Evolutionary conservation across 768 basidiomycete genomes (phyloP), one percentile per base, ranked within the genome.

Genomic region (Tephrocybe sp.): DNA sequence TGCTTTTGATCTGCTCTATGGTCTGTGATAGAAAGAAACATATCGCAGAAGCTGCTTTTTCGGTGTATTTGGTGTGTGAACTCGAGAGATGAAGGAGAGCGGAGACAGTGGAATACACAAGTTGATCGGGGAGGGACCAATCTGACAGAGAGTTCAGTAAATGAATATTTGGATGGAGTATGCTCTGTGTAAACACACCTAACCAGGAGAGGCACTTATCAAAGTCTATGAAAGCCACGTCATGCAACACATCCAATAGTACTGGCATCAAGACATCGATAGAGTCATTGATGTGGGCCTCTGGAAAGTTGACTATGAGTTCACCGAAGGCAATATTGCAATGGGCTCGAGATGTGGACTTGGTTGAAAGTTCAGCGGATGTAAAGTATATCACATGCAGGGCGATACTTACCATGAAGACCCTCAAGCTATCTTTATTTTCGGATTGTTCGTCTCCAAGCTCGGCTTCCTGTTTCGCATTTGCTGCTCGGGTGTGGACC

Each of bases 321-420:
- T 92, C 85, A 32, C 87, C 90, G 57, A 92, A 93, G 1, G 90
- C 89, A 54, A 91, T 86, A 56, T 88, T 88, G 68, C 85, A 89
- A 57, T 90, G 88, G 12, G 85, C 81, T 48, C 83, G 75, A 2
- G 87, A 85, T 10, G 83, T 80, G 17, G 87, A 71, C 91, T 93
- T 52, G 26, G 4, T 17, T 20, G 24, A 47, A 41, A 34, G 45
- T 42, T 21, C 55, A 50, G 28, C 44, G 11, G 23, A 7, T 17
- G 14, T 21, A 12, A 54, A 48, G 40, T 33, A 58, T 39, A 43
- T 51, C 25, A 33, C n/a, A 11, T 42, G 42, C 38, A 45, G 24
- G 40, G 18, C 24, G 37, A 18, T 15, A 23, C 53, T 46, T 17
- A 59, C 60, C 55, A 60, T 89, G 67, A 73, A 83, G 43, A 76